Base-by-base conservation (phyloP, 1,284 basidiomycete species). In the Fomitopsis palustris region DNA sequence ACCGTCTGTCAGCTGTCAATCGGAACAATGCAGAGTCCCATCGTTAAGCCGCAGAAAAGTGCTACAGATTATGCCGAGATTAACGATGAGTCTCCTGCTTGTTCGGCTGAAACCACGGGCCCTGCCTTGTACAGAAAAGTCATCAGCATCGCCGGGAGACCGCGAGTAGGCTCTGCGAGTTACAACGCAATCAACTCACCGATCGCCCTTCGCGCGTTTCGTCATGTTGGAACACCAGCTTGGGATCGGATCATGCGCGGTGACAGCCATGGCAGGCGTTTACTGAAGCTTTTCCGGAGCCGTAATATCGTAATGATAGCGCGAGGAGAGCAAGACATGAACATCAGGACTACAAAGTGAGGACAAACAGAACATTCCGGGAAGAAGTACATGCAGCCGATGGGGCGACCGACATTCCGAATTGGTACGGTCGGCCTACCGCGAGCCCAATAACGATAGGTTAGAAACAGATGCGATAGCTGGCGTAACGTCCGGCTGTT, bases 401-500 rank as follows among this genome's bases (percentile, higher is more conserved):
- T 10, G 49, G 19, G 10, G 31, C 33, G 49, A 43, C 23, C 41
- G 25, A 54, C 38, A 37, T 47, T 43, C 45, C 16, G n/a, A 27
- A n/a, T 1, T 16, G 43, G 47, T 53, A 45, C 47, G 27, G 35
- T 47, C 42, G 45, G 27, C 12, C 9, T 25, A 47, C 21, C 25
- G 21, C 43, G 29, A 39, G 49, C 39, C 39, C 29, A 60, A 65
- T 62, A 62, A 63, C 25, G 25, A 65, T 62, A 64, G 37, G 51
- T 19, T 79, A 91, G 74, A 91, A 93, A 75, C 90, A 94, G 72
- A 95, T 93, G 60, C 93, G 88, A 79, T 94, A 96, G 68, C 91
- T 94, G 61, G 92, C 92, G 72, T 96, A 98, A 68, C 97, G 85
- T 63, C 96, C 97, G 65, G 92, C 92, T 17, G 97, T 99, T 81